Conservation (phyloP, 352 stramenopile genomes). For the Phytophthora quininea region DNA sequence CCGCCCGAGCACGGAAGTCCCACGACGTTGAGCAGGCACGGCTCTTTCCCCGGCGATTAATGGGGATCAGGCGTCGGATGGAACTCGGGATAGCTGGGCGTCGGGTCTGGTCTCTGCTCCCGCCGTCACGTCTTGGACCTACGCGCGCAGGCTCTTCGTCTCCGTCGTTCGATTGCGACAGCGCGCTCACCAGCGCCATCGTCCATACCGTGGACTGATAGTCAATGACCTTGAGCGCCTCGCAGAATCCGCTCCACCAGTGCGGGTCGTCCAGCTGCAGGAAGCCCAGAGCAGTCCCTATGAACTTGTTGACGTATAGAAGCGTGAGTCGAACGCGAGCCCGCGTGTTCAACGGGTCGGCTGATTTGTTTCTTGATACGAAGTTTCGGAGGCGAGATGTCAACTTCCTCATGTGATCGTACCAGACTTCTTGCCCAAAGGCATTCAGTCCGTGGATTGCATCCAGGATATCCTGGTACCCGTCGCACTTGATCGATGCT, state of each 20-base stretch:
- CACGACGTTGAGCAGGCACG: background rate
- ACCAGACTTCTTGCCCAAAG: slow-evolving; percentile 9
- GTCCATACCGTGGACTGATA: slow-evolving; percentile 11
- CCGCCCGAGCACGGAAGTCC: background rate
- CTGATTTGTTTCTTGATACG: slow-evolving; percentile 25
- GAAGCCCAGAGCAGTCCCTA: background rate
- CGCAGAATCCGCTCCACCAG: slow-evolving; percentile 1
- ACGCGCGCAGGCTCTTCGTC: background rate
- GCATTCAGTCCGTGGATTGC: slow-evolving; percentile 1
- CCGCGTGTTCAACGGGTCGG: background rate
- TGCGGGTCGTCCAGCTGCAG: background rate
- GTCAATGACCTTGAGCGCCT: slow-evolving; percentile 9
- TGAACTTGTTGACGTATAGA: slow-evolving; percentile 9
- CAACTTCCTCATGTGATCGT: slow-evolving; percentile 16
- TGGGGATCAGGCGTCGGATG: background rate
- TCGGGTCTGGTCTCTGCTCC: background rate
- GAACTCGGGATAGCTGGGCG: background rate
- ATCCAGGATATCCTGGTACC: slow-evolving; percentile 21
- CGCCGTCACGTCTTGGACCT: background rate
- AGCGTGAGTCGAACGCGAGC: slow-evolving; percentile 3
- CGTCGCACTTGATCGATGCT: background rate
- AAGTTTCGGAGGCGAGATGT: slow-evolving; percentile 1
- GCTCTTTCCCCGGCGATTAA: background rate
- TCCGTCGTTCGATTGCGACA: background rate
- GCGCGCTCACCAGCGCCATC: background rate